phyloP scores from a whole-genome alignment of 2,329 filamentous ascomycete genomes.

The Penicillium sp. region DNA sequence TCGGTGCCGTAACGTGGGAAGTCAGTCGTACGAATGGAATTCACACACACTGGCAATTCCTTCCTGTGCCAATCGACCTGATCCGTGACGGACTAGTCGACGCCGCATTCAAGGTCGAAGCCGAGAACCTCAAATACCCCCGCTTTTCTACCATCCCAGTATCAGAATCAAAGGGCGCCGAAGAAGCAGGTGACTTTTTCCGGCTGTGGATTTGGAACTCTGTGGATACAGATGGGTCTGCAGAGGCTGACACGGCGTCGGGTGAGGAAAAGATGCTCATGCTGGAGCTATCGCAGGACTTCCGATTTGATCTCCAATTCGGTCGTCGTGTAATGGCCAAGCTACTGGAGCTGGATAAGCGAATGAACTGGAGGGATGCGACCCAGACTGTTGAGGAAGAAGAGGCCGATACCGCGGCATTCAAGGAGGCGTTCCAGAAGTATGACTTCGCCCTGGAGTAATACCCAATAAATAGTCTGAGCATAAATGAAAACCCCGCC shows the following conservation, averaged over 20 bases:
- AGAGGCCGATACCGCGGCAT: constrained; percentile 71
- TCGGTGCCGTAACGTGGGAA: constrained; percentile 89
- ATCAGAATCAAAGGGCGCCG: constrained; percentile 30
- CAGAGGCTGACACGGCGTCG: constrained; percentile 3
- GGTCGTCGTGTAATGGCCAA: constrained; percentile 86
- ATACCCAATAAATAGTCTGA: not conserved
- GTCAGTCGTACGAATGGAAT: constrained; percentile 79
- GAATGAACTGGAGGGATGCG: constrained; percentile 84
- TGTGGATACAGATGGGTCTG: not conserved
- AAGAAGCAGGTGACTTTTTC: constrained; percentile 65
- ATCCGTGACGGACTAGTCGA: constrained; percentile 75
- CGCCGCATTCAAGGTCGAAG: constrained; percentile 84
- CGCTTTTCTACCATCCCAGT: constrained; percentile 45
- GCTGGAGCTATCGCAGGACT: constrained; percentile 68
- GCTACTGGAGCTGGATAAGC: constrained; percentile 73
- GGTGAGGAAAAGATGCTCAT: constrained; percentile 70
- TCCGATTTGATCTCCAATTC: constrained; percentile 88
- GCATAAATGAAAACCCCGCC: not conserved
- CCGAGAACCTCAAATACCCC: constrained; percentile 69
- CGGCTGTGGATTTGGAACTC: constrained; percentile 73
- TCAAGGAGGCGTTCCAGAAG: constrained; percentile 77
- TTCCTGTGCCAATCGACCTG: constrained; percentile 70
- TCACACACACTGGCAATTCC: constrained; percentile 91
- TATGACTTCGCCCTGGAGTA: constrained; percentile 75
- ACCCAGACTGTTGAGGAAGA: constrained; percentile 77